Evolutionary conservation across 768 basidiomycete species (phyloP).

Genomic region (Clavulina sp.): DNA sequence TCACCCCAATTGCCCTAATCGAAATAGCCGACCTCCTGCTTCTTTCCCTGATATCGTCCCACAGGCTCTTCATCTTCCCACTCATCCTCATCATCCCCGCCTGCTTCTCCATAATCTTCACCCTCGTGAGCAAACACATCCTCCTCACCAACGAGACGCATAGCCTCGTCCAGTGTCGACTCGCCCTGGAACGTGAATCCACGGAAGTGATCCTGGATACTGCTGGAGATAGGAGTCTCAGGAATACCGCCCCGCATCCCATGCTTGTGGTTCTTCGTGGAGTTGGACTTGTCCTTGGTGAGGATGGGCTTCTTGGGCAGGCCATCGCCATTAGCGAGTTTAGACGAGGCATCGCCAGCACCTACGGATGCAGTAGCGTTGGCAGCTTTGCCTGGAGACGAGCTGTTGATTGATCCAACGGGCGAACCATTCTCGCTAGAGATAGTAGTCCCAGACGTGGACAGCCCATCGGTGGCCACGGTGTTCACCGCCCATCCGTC

Average conservation of each 20-base stretch:
- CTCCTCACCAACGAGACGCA: conserved; percentile 36
- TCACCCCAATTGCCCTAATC: too few relatives aligned
- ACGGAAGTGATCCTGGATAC: conserved; percentile 90
- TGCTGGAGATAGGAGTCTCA: conserved; percentile 66
- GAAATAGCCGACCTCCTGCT: neutral
- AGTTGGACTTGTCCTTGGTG: conserved; percentile 1
- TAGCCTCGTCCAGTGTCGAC: conserved; percentile 23
- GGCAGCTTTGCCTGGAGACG: too few relatives aligned
- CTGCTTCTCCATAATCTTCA: neutral
- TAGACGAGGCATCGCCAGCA: conserved; percentile 7
- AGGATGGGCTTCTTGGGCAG: conserved; percentile 7
- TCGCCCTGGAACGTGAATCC: conserved; percentile 55
- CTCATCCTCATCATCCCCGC: conserved; percentile 5
- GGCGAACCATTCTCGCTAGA: conserved; percentile 5
- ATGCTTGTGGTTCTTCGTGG: neutral
- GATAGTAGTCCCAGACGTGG: conserved; percentile 25
- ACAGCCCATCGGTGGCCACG: conserved; percentile 45
- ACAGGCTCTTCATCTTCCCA: conserved; percentile 8
- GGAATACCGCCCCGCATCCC: conserved; percentile 22
- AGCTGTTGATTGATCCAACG: conserved; percentile 16
- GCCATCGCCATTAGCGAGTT: conserved; percentile 10
- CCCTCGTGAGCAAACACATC: conserved; percentile 55
- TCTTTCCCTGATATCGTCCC: conserved; percentile 1
- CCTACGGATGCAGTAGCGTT: too few relatives aligned
- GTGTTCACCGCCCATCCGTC: conserved; percentile 40